phyloP scores from a whole-genome alignment of 768 basidiomycete species.

The Sarcodon aspratus region DNA sequence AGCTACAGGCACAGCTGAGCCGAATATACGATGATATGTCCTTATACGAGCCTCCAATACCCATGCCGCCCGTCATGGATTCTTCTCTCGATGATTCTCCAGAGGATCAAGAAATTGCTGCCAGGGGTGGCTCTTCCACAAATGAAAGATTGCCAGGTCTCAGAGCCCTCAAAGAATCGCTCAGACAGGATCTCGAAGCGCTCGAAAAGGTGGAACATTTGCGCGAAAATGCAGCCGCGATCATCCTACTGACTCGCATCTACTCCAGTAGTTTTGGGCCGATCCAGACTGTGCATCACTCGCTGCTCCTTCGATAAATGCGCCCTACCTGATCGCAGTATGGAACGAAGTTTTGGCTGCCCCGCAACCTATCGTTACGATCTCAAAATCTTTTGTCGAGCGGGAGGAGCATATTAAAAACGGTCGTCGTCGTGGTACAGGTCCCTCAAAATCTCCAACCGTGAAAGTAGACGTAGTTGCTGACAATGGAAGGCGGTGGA shows the following conservation, averaged over 20 bases:
- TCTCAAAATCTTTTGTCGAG: constrained; percentile 44
- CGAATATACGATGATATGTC: too few relatives aligned
- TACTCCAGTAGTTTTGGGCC: constrained; percentile 49
- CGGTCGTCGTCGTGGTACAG: constrained; percentile 9
- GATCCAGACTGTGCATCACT: constrained; percentile 31
- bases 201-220: constrained; percentile 23
- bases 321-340: constrained; percentile 69
- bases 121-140: constrained; percentile 8
- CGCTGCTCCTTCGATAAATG: constrained; percentile 59
- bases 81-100: constrained; percentile 13
- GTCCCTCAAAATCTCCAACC: constrained; percentile 20
- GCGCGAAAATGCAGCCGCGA: background rate
- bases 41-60: constrained; percentile 5
- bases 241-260: background rate
- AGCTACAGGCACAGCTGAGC: too few relatives aligned
- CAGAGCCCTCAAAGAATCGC: constrained; percentile 26
- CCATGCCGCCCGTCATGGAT: constrained; percentile 23
- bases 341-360: constrained; percentile 71
- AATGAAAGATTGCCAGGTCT: constrained; percentile 23
- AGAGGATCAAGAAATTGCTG: background rate
- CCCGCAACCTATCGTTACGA: constrained; percentile 39
- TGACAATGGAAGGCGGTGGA: constrained; percentile 66
- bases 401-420: constrained; percentile 3
- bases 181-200: constrained; percentile 30
- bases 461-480: constrained; percentile 79